Evolutionary conservation across 352 stramenopile species (phyloP), one percentile per base, ranked within the genome.

Genomic region (Pythium periplocum): DNA sequence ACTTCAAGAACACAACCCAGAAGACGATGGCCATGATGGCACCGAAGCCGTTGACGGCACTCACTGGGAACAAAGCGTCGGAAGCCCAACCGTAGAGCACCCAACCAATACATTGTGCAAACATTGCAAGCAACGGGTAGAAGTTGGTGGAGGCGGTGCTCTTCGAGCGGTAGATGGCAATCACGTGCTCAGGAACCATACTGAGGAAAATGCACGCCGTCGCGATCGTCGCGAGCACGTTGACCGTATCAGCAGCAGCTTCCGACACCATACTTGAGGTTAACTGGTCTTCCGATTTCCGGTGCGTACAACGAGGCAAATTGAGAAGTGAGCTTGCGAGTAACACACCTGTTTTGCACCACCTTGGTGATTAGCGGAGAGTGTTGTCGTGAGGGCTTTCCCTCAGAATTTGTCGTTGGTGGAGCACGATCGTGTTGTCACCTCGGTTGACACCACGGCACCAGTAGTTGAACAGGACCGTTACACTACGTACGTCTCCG

Each of bases 121-220:
- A 69, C 62, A 69, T 69, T 41, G 55, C 55, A 1, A 57, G 48
- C 12, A 69, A 57, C 11, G 62, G 62, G 45, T 66, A 69, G 48
- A 68, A 68, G 35, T 64, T 64, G 44, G 64, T 54, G 45, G 31
- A 26, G 6, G 26, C 8, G 11, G 56, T 68, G 11, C 32, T 60
- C 9, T 49, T 53, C 45, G 62, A 63, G 47, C 61, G 61, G 61
- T 64, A 56, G 6, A 70, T 51, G 4, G 2, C 33, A 37, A 59
- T 57, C 35, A 70, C 60, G 44, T 48, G 17, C 4, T 53, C 52
- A 10, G 62, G 62, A 51, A 64, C 63, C 62, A 66, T 66, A 26
- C 62, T 70, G 42, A 70, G n/a, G 45, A 71, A 68, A 36, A 71
- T 62, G 38, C 53, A 66, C 10, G 53, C 58, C n/a, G 62, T 70